These are phyloP conservation scores for Cyanodermella asteris DNA, from an alignment of 2,329 filamentous ascomycete genomes.

Conservation along the genomic window DNA sequence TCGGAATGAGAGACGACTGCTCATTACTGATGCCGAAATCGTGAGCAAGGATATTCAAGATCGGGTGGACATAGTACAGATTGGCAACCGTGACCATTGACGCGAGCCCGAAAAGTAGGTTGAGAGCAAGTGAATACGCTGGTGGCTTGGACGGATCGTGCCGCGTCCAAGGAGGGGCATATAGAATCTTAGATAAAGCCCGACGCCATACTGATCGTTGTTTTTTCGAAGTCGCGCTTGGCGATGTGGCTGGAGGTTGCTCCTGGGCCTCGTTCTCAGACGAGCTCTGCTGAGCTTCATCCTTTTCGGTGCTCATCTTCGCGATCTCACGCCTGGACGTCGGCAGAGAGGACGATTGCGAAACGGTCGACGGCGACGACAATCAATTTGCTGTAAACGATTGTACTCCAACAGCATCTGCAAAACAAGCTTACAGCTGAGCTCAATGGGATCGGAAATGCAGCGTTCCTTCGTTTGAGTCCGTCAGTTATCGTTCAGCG, in stretches of 20 bases:
- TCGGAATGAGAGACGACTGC: slow-evolving; percentile 44
- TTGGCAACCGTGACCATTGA: slow-evolving; percentile 14
- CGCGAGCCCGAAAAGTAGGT: slow-evolving; percentile 13
- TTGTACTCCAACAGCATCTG: too few species aligned
- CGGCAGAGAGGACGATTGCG: too few species aligned
- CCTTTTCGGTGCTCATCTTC: not conserved
- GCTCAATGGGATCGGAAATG: too few species aligned
- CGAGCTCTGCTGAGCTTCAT: not conserved
- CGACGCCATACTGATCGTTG: slow-evolving; percentile 1
- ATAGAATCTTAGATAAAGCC: slow-evolving; percentile 2
- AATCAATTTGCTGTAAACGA: too few species aligned
- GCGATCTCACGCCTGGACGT: too few species aligned
- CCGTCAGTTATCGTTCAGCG: too few species aligned
- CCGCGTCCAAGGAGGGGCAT: slow-evolving; percentile 11
- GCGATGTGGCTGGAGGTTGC: not conserved
- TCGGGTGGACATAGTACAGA: slow-evolving; percentile 8
- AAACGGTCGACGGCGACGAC: too few species aligned
- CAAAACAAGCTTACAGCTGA: too few species aligned
- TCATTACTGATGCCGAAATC: slow-evolving; percentile 53
- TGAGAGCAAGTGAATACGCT: slow-evolving; percentile 11
- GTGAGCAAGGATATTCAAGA: slow-evolving; percentile 29
- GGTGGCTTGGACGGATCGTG: slow-evolving; percentile 12
- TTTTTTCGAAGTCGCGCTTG: too few species aligned
- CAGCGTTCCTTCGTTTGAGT: too few species aligned
- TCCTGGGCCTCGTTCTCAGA: not conserved